These are phyloP conservation scores for Naumovozyma baii DNA, from an alignment of 805 yeast genomes.

Conservation along the genomic window DNA sequence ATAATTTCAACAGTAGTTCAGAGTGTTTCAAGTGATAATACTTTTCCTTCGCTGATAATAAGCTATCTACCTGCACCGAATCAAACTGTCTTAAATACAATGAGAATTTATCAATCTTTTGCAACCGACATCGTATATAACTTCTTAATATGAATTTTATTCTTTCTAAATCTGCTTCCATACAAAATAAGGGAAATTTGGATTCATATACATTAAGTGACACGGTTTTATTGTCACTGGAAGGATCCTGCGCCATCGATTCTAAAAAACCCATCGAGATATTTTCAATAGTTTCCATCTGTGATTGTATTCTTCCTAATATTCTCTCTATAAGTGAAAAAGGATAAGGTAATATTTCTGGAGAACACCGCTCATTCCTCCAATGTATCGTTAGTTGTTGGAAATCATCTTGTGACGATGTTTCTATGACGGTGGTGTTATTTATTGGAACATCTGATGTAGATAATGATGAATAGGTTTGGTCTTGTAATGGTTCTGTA, in stretches of 20 bases:
- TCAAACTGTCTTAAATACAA: constrained; percentile 41
- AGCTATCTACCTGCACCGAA: constrained; percentile 13
- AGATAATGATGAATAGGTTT: background rate
- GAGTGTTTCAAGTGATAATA: constrained; percentile 63
- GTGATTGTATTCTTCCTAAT: constrained; percentile 49
- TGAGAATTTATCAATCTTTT: constrained; percentile 63
- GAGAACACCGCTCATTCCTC: constrained; percentile 79
- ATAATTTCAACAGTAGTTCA: constrained; percentile 51
- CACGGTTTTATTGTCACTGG: constrained; percentile 4
- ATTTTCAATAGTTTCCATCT: constrained; percentile 66
- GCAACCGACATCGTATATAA: constrained; percentile 67
- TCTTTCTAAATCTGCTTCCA: constrained; percentile 87
- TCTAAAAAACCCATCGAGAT: constrained; percentile 69
- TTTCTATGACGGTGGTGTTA: background rate
- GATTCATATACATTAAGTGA: constrained; percentile 37
- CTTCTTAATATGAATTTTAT: constrained; percentile 72
- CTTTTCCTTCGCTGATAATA: constrained; percentile 50
- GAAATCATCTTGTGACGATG: constrained; percentile 17
- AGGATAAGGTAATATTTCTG: constrained; percentile 76
- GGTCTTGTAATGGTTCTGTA: constrained; percentile 1
- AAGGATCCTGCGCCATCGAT: constrained; percentile 22
- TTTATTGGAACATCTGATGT: constrained; percentile 6
- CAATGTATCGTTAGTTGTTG: constrained; percentile 48
- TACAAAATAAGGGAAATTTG: constrained; percentile 69
- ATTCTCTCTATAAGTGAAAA: constrained; percentile 48